A percentile compares a stretch with the other conserved stretches of the same genome.
Evolutionary conservation across 306 rosid genomes (phyloP).

Genomic region (Glycine soja): DNA sequence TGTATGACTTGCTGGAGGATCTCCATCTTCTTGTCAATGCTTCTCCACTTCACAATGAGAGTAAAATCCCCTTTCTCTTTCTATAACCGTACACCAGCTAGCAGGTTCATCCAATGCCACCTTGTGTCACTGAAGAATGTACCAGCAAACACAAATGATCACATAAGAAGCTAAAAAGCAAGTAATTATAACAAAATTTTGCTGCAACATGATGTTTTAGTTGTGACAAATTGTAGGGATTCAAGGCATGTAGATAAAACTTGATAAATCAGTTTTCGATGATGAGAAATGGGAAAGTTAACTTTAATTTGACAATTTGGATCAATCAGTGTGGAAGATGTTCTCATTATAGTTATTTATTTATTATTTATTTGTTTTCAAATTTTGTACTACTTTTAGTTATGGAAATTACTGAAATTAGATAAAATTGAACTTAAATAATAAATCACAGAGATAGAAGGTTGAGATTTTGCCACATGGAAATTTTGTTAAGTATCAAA

Average conservation of each 20-base stretch:
- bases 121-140: background rate
- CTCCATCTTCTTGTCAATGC: background rate
- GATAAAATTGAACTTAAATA: conserved; percentile 8
- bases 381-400: background rate
- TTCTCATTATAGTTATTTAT: background rate
- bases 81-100: background rate
- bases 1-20: background rate
- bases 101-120: background rate
- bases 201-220: background rate
- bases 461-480: background rate
- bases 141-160: background rate
- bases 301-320: background rate
- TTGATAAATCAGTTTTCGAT: background rate
- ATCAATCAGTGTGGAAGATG: background rate
- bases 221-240: background rate
- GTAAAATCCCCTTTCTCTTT: background rate
- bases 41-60: background rate
- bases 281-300: background rate
- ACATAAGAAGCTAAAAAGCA: background rate
- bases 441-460: background rate
- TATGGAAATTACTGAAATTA: background rate
- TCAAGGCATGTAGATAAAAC: background rate
- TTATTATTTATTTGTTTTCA: background rate
- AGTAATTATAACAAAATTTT: background rate
- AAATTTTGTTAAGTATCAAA: background rate